Evolutionary conservation across 768 basidiomycete genomes (phyloP), one percentile per base, ranked within the genome.

Genomic region (Boletellus ananiceps): DNA sequence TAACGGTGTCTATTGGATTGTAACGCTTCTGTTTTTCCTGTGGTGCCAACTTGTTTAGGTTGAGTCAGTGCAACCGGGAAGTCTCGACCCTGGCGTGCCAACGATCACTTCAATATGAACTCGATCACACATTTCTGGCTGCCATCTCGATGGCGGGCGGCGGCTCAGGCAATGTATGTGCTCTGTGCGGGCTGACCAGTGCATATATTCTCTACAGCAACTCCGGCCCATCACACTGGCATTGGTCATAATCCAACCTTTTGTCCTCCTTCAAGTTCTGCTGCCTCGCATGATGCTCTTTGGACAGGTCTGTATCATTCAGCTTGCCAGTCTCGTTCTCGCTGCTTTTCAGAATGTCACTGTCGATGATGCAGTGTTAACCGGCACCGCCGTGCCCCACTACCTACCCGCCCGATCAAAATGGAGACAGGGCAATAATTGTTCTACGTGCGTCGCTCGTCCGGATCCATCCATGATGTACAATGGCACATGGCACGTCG

Each of bases 401-500:
- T 61, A 55, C 35, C 23, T 52, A 2, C 59, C 59, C 32, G 9
- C 8, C 8, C 2, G 19, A 8, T 39, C 46, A 0, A 3, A 0
- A 1, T 61, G 59, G 59, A 47, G 44, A 3, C 1, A 19, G 9
- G 59, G 52, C 0, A 49, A 52, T 9, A 36, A 23, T 8, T 60
- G 59, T n/a, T 6, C 48, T 0, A 4, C 0, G 3, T 61, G 59
- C 8, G 0, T 9, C 1, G 49, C 16, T 2, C 2, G 35, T 1
- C 56, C 48, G 3, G 38, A 55, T 34, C 29, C 51, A 5, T 12
- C 47, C 1, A 13, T 2, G 15, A 53, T 40, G 2, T 51, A 58
- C 29, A 25, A 58, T 5, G 50, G 33, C 2, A 60, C 59, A 36
- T 60, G 59, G 59, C 59, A 61, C 14, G 59, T 55, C 7, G 1